Evolutionary conservation across 352 stramenopile species (phyloP).

Genomic region (Globisporangium lucens): DNA sequence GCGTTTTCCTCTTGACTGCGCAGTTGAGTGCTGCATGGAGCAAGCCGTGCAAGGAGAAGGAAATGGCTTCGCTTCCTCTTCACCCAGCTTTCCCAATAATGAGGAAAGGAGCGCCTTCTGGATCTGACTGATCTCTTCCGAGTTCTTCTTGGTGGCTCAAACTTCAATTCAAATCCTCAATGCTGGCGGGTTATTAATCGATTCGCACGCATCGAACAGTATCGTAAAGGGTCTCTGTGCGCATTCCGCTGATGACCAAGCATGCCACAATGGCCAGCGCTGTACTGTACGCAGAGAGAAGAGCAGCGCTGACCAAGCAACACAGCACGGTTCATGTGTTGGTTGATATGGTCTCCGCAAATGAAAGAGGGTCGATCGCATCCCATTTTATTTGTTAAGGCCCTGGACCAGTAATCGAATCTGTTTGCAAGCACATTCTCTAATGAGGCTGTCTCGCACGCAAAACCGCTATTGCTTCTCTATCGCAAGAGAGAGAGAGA

Average conservation of each 20-base stretch:
- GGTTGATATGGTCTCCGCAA: not conserved
- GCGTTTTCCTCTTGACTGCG: not conserved
- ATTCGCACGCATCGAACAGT: not conserved
- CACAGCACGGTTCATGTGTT: not conserved
- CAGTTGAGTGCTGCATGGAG: too few relatives aligned
- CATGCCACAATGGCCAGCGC: not conserved
- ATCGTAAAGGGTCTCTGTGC: not conserved
- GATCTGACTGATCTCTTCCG: not conserved
- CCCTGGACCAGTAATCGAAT: not conserved
- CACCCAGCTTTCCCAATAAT: not conserved
- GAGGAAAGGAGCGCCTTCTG: not conserved
- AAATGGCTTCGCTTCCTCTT: not conserved
- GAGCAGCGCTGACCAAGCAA: not conserved
- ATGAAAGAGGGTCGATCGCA: not conserved
- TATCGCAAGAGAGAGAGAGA: not conserved
- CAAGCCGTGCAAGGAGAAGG: not conserved
- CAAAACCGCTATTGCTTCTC: not conserved
- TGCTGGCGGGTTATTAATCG: not conserved
- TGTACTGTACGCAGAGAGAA: not conserved
- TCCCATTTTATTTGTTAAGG: not conserved
- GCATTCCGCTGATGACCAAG: not conserved
- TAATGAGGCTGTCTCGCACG: not conserved
- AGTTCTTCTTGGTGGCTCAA: not conserved
- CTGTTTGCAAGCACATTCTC: not conserved
- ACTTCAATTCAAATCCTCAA: not conserved